Evolutionary conservation across 352 stramenopile species (phyloP).

Genomic region (Phytophthora ohioensis): DNA sequence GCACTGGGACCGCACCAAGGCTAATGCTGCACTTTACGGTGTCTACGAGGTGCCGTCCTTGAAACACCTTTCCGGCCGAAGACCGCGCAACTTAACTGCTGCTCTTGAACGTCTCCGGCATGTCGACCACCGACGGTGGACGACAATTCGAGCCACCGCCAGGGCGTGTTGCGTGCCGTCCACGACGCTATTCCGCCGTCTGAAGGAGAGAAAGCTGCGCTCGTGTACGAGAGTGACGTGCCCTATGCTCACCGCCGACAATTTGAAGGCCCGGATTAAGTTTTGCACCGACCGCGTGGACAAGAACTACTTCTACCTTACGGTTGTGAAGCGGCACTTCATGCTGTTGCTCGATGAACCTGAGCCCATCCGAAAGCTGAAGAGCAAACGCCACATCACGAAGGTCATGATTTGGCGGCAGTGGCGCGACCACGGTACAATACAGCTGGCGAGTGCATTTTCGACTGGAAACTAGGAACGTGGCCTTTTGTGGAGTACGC

Average conservation of each 20-base stretch:
- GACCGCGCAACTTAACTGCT: neutral
- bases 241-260: no score
- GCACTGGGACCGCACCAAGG: neutral
- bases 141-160: neutral
- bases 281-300: neutral
- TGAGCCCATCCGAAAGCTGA: neutral
- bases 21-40: neutral
- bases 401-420: neutral
- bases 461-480: slow-evolving; percentile 1
- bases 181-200: neutral
- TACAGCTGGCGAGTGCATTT: neutral
- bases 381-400: slow-evolving; percentile 6
- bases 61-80: neutral
- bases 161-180: neutral
- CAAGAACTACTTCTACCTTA: slow-evolving; percentile 8
- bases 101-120: neutral
- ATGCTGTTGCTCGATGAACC: neutral
- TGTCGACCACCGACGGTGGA: neutral
- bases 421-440: neutral
- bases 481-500: slow-evolving; percentile 4
- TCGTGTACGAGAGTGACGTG: neutral
- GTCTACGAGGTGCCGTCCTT: slow-evolving; percentile 1
- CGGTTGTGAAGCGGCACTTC: neutral
- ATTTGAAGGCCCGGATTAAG: no score
- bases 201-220: neutral